A percentile compares a stretch with the other conserved stretches of the same genome.
phyloP scores from a whole-genome alignment of 1,284 basidiomycete genomes.

The Cutaneotrichosporon sp. region DNA sequence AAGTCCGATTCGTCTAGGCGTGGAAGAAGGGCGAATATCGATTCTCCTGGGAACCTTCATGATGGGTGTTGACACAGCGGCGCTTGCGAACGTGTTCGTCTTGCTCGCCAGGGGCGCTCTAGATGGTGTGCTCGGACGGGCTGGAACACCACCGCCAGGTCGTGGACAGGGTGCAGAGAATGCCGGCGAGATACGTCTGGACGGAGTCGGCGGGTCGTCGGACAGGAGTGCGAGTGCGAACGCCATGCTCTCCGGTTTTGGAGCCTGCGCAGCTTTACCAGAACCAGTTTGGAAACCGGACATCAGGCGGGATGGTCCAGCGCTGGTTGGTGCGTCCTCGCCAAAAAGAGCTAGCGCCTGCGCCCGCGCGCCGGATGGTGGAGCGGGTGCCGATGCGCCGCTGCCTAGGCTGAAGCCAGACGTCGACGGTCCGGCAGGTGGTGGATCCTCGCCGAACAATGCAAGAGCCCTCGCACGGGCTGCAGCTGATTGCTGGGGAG shows the following conservation, averaged over 20 bases:
- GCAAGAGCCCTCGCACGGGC: conserved; percentile 10
- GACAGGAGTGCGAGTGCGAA: background rate
- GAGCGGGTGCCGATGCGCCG: background rate
- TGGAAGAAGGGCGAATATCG: conserved; percentile 25
- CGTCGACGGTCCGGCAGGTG: background rate
- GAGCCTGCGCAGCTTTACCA: background rate
- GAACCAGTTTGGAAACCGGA: background rate
- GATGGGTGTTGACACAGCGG: background rate
- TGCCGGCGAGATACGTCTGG: background rate
- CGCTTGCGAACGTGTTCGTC: conserved; percentile 24
- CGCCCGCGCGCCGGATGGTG: background rate
- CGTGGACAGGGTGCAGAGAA: background rate
- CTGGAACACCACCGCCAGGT: too few species aligned
- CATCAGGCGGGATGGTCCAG: background rate
- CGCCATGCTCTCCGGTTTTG: conserved; percentile 1
- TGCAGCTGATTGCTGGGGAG: background rate
- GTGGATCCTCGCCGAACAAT: conserved; percentile 11
- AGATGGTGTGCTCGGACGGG: conserved; percentile 15
- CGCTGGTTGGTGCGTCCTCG: background rate
- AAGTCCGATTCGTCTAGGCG: conserved; percentile 39
- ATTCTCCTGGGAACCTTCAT: conserved; percentile 18
- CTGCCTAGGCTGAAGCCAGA: background rate
- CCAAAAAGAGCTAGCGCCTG: background rate
- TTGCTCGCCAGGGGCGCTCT: conserved; percentile 26
- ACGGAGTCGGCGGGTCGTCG: background rate